Conservation (phyloP, 2,329 filamentous ascomycete genomes). For the Penicillium sp. region DNA sequence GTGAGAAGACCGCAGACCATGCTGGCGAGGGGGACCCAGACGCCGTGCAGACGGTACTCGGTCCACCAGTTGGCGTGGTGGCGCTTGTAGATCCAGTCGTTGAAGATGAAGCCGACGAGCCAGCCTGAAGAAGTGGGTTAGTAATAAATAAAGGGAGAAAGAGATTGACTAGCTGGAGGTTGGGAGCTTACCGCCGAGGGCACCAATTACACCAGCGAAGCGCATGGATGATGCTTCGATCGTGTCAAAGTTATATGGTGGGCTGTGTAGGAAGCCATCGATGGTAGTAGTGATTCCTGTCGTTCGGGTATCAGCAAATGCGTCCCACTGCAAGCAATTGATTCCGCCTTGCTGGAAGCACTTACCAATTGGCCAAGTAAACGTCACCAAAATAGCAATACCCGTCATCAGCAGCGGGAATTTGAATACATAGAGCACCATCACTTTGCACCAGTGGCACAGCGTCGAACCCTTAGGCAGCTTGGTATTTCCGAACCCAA, state of each 20-base stretch:
- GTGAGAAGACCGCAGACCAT: conserved; percentile 36
- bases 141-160: not conserved
- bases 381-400: conserved; percentile 38
- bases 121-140: conserved; percentile 25
- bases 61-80: conserved; percentile 29
- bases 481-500: conserved; percentile 35
- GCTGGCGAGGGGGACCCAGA: conserved; percentile 35
- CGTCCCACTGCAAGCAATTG: not conserved
- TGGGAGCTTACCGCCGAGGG: conserved; percentile 26
- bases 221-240: conserved; percentile 40
- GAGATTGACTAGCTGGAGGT: not conserved
- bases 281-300: conserved; percentile 39
- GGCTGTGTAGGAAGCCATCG: conserved; percentile 35
- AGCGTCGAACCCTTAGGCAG: conserved; percentile 30
- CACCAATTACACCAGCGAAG: conserved; percentile 40
- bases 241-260: conserved; percentile 38
- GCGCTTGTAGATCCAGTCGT: conserved; percentile 33
- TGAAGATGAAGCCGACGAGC: conserved; percentile 38
- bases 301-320: not conserved
- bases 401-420: conserved; percentile 33
- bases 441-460: conserved; percentile 23
- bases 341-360: not conserved
- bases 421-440: conserved; percentile 34
- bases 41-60: conserved; percentile 39
- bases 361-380: conserved; percentile 41